These are phyloP conservation scores for Chytriomyces hyalinus DNA, from an alignment of 192 early-diverging fungal species.

Conservation along the genomic window DNA sequence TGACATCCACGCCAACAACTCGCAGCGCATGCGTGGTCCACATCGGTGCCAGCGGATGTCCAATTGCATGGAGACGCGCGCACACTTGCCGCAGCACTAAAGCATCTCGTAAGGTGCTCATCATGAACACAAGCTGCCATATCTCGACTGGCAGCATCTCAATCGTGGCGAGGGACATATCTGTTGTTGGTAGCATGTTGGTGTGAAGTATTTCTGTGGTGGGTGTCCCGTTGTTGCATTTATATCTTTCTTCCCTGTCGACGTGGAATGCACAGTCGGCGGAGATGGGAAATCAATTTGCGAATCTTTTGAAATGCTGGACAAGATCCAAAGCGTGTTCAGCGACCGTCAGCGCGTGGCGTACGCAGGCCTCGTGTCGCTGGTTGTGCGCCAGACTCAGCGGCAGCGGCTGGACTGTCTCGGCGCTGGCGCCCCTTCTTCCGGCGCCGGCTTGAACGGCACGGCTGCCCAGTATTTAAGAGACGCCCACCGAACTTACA, in stretches of 20 bases:
- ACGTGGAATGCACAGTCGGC: too few relatives aligned
- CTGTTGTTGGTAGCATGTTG: conserved; percentile 1
- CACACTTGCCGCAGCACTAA: conserved; percentile 10
- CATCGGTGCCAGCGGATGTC: background rate
- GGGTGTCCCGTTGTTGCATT: background rate
- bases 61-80: background rate
- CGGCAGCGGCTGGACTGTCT: background rate
- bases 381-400: background rate
- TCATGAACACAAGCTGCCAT: background rate
- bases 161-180: background rate
- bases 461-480: background rate
- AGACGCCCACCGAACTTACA: conserved; percentile 42
- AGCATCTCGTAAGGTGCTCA: background rate
- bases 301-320: too few relatives aligned
- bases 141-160: conserved; percentile 11
- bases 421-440: background rate
- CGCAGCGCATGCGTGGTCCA: too few relatives aligned
- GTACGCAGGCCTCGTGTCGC: conserved; percentile 10
- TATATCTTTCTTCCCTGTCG: too few relatives aligned
- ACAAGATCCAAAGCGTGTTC: background rate
- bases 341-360: background rate
- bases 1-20: too few relatives aligned
- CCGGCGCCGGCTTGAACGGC: background rate
- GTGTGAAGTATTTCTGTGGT: background rate
- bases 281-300: too few relatives aligned